These are phyloP conservation scores for Penicillium sp. DNA, from an alignment of 2,329 filamentous ascomycete species.

Conservation along the genomic window DNA sequence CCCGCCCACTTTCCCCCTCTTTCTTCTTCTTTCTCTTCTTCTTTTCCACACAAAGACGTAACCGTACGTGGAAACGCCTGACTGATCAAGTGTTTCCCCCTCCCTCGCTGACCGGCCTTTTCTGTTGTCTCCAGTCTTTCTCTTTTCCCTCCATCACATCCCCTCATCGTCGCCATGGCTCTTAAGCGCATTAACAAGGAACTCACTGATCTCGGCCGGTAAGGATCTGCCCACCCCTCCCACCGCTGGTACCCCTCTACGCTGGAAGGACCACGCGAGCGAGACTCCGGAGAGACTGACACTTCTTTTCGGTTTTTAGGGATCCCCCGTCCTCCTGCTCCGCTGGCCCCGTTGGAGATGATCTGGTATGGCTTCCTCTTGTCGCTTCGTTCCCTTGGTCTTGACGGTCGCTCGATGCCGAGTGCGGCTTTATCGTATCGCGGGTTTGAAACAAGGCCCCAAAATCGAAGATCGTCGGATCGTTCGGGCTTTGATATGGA, in stretches of 20 bases:
- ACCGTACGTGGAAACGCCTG: slow-evolving; percentile 22
- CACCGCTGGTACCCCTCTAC: slow-evolving; percentile 1
- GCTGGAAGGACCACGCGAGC: slow-evolving; percentile 3
- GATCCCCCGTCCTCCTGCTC: slow-evolving; percentile 99
- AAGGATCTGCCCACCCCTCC: slow-evolving; percentile 30
- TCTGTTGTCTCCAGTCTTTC: slow-evolving; percentile 7
- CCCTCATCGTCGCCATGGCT: slow-evolving; percentile 43
- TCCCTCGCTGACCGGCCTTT: neutral
- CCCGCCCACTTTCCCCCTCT: slow-evolving; percentile 26
- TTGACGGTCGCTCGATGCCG: slow-evolving; percentile 12
- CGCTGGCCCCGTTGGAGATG: slow-evolving; percentile 93
- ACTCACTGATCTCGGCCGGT: slow-evolving; percentile 55
- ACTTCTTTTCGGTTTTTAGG: slow-evolving; percentile 53
- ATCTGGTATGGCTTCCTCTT: slow-evolving; percentile 71
- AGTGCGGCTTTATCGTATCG: slow-evolving; percentile 21
- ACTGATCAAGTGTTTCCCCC: slow-evolving; percentile 12
- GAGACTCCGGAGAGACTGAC: slow-evolving; percentile 15
- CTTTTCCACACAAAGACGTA: slow-evolving; percentile 34
- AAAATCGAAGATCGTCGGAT: slow-evolving; percentile 6
- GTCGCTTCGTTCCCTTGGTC: slow-evolving; percentile 5
- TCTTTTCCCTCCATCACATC: slow-evolving; percentile 10
- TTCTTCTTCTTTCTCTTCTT: slow-evolving; percentile 32
- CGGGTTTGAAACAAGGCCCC: slow-evolving; percentile 21
- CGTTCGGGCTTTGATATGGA: neutral
- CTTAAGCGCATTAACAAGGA: slow-evolving; percentile 58